Evolutionary conservation across 1,284 basidiomycete genomes (phyloP), one percentile per base, ranked within the genome.

Genomic region (Ceratobasidium sp.): DNA sequence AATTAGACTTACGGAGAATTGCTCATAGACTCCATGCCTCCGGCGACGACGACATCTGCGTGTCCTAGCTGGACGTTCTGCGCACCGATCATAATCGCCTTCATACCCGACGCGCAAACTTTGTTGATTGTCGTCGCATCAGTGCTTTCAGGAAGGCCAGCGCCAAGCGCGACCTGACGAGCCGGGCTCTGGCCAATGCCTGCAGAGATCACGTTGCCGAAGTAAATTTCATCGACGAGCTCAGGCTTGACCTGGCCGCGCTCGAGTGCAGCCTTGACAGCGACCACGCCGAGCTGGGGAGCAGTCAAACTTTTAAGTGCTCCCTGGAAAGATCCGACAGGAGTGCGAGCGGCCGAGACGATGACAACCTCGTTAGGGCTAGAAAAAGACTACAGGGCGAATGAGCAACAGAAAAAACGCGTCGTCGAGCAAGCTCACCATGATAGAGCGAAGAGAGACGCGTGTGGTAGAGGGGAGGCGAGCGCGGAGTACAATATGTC

Each of bases 101-200:
- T 98, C 88, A 99, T 88, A 75, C 97, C 98, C 78, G 93, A 96
- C 3, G 97, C 97, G 84, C 97, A 99, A 82, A 99, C 95, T 85
- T 99, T 98, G 90, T 99, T 99, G 87, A 99, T 93, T 71, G 98
- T 99, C 51, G 98, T 99, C 23, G 97, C 97, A 86, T 99, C 98
- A 47, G 96, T 96, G 78, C 89, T 88, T 28, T 91, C 85, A 79
- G 90, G 91, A 84, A 98, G 87, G 79, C 97, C 97, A 37, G 96
- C 89, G 78, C 87, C 89, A 80, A 99, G 92, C 15, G 94, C 96
- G 77, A 98, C 97, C 85, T 99, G 97, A 79, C 97, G 92, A 69
- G 97, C 96, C 35, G 97, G 95, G 49, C 94, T 96, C 84, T 99
- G 96, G 66, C 96, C 96, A 65, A 96, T 93, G 81, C 97, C 97